Conservation (phyloP, 345 rosid species). For the Dovyalis caffra region DNA sequence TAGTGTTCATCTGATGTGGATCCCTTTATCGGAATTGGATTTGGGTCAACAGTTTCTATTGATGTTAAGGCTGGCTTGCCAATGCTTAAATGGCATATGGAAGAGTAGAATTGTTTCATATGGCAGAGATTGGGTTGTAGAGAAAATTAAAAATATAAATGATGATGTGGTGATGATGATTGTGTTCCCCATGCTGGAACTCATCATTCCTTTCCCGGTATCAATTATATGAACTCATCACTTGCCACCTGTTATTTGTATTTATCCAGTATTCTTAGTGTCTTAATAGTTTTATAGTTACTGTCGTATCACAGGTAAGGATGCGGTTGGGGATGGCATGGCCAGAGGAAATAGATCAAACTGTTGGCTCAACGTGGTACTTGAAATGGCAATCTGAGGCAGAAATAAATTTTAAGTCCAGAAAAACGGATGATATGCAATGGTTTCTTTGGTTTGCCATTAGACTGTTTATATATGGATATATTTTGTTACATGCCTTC, state of each 20-base stretch:
- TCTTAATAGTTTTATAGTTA: constrained; percentile 6
- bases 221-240: constrained; percentile 15
- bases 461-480: constrained; percentile 60
- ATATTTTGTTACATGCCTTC: constrained; percentile 56
- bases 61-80: constrained; percentile 48
- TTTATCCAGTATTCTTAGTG: constrained; percentile 2
- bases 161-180: constrained; percentile 70
- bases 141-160: constrained; percentile 52
- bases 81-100: constrained; percentile 54
- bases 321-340: constrained; percentile 81
- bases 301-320: constrained; percentile 50
- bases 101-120: constrained; percentile 46
- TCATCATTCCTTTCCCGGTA: constrained; percentile 79
- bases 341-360: constrained; percentile 80
- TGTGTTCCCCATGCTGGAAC: constrained; percentile 64
- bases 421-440: constrained; percentile 47
- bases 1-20: constrained; percentile 84
- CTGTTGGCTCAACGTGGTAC: constrained; percentile 83
- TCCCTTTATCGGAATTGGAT: constrained; percentile 86
- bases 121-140: constrained; percentile 44
- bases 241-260: not conserved
- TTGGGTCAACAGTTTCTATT: constrained; percentile 70
- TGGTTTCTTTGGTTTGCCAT: constrained; percentile 74
- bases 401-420: constrained; percentile 61
- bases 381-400: constrained; percentile 82